Evolutionary conservation across 2,329 filamentous ascomycete species (phyloP), one percentile per base, ranked within the genome.

Genomic region (Grosmannia serpens): DNA sequence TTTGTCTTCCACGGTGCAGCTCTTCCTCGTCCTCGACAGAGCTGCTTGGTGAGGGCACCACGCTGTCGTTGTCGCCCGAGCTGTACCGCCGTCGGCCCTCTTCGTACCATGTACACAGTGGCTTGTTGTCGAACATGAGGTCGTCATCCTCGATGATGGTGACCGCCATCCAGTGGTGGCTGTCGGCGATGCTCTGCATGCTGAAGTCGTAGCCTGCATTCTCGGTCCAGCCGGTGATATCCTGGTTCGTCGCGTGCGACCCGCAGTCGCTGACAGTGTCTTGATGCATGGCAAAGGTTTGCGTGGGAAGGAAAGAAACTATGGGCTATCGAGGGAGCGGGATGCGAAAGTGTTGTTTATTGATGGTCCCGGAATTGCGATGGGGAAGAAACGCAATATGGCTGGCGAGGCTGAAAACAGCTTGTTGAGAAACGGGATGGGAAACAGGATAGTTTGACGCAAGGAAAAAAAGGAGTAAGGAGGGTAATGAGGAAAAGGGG

Each of bases 141-240:
- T 84, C 81, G 59, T 83, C 80, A 65, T 84, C 81, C 58, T 84
- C 80, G 64, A 84, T 84, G 61, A 80, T 72, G 54, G 77, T 83
- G 38, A 77, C 75, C 57, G 77, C 73, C 62, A 80, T 75, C 80
- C 79, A 83, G 61, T 56, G 29, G 11, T 59, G 58, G 31, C 20
- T 38, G 38, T 52, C 26, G n/a, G 55, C 33, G 2, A 50, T 31
- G 22, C 3, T 26, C 26, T 56, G n/a, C 41, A 27, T 50, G 22
- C 22, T 53, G 13, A 27, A 35, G n/a, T 53, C 29, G 11, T n/a
- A 29, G 31, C n/a, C n/a, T 15, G 52, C 52, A 15, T 33, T 54
- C 33, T 31, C 50, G n/a, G 31, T 13, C 50, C 50, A 53, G 31
- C 50, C 50, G 26, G 24, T 10, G 15, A 29, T 49, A 22, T 15